These are phyloP conservation scores for Aspergillus sp. DNA, from an alignment of 2,329 filamentous ascomycete species.

Conservation along the genomic window DNA sequence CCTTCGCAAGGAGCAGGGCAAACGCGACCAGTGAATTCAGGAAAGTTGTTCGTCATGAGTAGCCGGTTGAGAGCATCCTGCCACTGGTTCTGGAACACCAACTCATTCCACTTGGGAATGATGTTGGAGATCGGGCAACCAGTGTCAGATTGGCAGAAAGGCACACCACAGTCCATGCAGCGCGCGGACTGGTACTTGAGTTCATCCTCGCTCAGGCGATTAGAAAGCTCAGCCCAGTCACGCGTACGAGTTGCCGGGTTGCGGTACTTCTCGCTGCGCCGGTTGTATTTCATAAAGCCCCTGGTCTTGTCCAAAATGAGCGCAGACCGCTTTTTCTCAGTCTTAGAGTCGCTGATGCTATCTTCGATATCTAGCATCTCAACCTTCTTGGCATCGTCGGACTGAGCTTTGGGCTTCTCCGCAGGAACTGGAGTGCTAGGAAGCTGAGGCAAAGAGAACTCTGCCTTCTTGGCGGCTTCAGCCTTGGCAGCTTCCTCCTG, in stretches of 20 bases:
- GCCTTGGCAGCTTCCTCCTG: slow-evolving; percentile 83
- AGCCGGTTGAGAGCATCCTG: slow-evolving; percentile 87
- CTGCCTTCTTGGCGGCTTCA: slow-evolving; percentile 78
- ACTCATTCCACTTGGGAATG: slow-evolving; percentile 94
- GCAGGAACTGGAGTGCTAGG: slow-evolving; percentile 60
- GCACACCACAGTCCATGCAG: slow-evolving; percentile 98
- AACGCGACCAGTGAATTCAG: slow-evolving; percentile 94
- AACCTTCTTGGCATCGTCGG: slow-evolving; percentile 62
- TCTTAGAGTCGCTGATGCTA: slow-evolving; percentile 78
- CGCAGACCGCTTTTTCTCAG: slow-evolving; percentile 85
- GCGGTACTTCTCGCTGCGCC: slow-evolving; percentile 90
- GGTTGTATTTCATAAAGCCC: slow-evolving; percentile 96
- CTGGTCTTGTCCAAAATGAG: slow-evolving; percentile 96
- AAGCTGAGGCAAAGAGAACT: slow-evolving; percentile 78
- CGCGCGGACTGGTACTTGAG: slow-evolving; percentile 95
- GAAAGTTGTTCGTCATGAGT: slow-evolving; percentile 97
- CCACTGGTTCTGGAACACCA: slow-evolving; percentile 78
- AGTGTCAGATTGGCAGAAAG: slow-evolving; percentile 95
- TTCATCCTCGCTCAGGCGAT: slow-evolving; percentile 87
- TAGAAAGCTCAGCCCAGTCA: slow-evolving; percentile 90
- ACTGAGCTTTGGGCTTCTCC: slow-evolving; percentile 60
- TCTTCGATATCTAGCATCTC: slow-evolving; percentile 87
- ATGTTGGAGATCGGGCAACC: slow-evolving; percentile 97
- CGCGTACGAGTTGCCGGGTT: slow-evolving; percentile 79
- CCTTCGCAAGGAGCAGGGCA: slow-evolving; percentile 96